phyloP scores from a whole-genome alignment of 2,329 filamentous ascomycete species.

The Penicillium sp. region DNA sequence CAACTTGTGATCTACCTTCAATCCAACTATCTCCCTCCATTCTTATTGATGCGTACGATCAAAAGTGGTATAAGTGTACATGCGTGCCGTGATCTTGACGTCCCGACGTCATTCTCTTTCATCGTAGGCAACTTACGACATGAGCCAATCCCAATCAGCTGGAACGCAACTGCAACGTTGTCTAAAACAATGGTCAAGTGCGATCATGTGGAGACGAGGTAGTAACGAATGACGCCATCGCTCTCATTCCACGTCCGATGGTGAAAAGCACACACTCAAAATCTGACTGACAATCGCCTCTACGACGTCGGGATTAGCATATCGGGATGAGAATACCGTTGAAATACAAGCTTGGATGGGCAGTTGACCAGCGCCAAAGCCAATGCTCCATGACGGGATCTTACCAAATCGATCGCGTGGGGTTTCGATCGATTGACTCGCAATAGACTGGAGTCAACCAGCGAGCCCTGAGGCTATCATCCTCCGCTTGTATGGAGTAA shows the following conservation, averaged over 20 bases:
- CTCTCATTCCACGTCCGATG: neutral
- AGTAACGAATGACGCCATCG: conserved; percentile 22
- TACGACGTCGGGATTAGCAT: neutral
- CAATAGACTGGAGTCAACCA: neutral
- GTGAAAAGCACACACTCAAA: neutral
- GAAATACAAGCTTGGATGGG: too few relatives aligned
- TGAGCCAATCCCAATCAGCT: conserved; percentile 5
- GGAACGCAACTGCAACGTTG: conserved; percentile 32
- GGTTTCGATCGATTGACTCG: neutral
- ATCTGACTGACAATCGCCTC: neutral
- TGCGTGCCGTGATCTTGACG: neutral
- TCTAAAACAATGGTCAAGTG: conserved; percentile 28
- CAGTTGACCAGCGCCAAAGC: neutral
- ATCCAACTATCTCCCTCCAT: neutral
- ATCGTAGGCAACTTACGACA: neutral
- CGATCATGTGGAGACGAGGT: conserved; percentile 23
- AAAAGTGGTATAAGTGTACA: neutral
- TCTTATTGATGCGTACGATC: neutral
- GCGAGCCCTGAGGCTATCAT: neutral
- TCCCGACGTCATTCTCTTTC: conserved; percentile 15
- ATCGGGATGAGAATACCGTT: too few relatives aligned
- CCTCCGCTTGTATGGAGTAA: too few relatives aligned
- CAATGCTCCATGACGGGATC: neutral
- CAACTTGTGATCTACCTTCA: too few relatives aligned
- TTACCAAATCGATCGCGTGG: neutral